Base-by-base conservation (phyloP, 345 rosid genomes). In the Ailanthus altissimus region DNA sequence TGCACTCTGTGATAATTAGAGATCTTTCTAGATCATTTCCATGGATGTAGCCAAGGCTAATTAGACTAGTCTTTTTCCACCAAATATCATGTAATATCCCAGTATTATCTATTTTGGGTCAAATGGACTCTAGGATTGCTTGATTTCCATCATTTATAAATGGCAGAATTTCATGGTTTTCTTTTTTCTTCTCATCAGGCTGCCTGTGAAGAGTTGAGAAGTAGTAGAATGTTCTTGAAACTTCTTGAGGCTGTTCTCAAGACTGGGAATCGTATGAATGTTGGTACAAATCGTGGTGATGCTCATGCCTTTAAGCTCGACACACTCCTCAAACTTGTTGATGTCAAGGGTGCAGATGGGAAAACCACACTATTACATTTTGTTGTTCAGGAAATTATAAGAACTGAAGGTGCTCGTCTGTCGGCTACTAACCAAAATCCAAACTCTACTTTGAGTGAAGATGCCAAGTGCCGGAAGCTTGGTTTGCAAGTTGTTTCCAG, bases 211-310 rank as follows among this genome's bases (percentile, higher is more conserved):
- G 99, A 96, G 76, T 85, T 96, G 40, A 90, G 97, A 75, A 93
- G 75, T 65, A 92, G 92, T 76, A 88, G 94, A 82, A 92, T 96
- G 99, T 96, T 96, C 82, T 76, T 96, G 72, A 96, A 93, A 84
- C 97, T 96, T 46, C 74, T 96, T 8, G 98, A 96, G 85, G 98
- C 99, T 57, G 97, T 96, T 38, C 92, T 96, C 74, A 96, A 93
- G 86, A 96, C 99, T 4, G 99, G 99, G 70, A 96, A 96, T 88
- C 93, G 99, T 46, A 96, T 96, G 99, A 96, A 96, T 59, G 94
- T 93, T 53, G 99, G 99, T 59, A 96, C 99, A 49, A 93, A 96
- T 82, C 97, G 98, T 16, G 99, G 98, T 2, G 99, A 92, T 81
- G 99, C 98, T 20, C 98, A 86, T 25, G 99, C 99, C 8, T 96